Conservation (phyloP, 306 rosid genomes). For the Lathyrus tuberosus region DNA sequence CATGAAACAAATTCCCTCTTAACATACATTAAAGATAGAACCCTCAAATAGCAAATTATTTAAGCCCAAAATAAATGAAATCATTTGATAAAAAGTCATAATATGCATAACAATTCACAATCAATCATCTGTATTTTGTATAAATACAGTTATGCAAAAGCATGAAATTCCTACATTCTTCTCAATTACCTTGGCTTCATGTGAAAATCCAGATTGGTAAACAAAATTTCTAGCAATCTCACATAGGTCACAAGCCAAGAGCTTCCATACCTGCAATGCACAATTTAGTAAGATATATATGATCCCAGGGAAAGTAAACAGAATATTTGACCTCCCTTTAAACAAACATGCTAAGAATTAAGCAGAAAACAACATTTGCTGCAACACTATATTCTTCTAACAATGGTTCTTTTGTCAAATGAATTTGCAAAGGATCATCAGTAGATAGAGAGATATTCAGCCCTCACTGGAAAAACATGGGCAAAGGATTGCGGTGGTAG, state of each 20-base stretch:
- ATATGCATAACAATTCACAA: not conserved
- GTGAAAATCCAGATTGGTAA: slow-evolving; percentile 91
- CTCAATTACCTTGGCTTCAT: slow-evolving; percentile 65
- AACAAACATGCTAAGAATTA: not conserved
- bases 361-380: slow-evolving; percentile 44
- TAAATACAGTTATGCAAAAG: not conserved
- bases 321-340: slow-evolving; percentile 28
- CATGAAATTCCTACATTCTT: not conserved
- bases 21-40: not conserved
- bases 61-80: not conserved
- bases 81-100: not conserved
- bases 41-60: slow-evolving; percentile 21
- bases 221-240: slow-evolving; percentile 90
- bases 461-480: slow-evolving; percentile 84
- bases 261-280: slow-evolving; percentile 78
- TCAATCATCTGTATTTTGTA: not conserved
- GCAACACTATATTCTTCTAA: slow-evolving; percentile 60
- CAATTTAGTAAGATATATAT: slow-evolving; percentile 12
- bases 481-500: slow-evolving; percentile 80
- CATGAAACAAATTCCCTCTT: too few relatives aligned
- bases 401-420: slow-evolving; percentile 54
- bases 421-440: slow-evolving; percentile 75
- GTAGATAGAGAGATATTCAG: slow-evolving; percentile 81
- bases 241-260: slow-evolving; percentile 81
- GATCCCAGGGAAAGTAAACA: slow-evolving; percentile 23